Percentiles rank a stretch among this genome's conserved stretches.
Conservation (phyloP, 2,329 filamentous ascomycete genomes). For the Calonectria fujianensis region DNA sequence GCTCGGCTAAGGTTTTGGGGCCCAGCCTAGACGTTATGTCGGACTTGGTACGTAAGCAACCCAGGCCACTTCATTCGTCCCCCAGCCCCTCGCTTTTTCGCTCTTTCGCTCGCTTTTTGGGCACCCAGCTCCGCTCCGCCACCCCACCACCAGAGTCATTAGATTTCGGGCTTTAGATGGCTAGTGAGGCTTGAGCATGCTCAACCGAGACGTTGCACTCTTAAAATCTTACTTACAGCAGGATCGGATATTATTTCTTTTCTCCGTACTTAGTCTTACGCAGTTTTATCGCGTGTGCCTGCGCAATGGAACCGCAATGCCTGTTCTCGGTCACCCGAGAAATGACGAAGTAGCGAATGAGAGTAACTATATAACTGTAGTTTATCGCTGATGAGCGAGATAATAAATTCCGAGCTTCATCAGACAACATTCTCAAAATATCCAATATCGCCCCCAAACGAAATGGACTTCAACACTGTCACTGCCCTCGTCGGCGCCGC, state of each 20-base stretch:
- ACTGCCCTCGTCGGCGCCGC: background rate
- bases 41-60: background rate
- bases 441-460: background rate
- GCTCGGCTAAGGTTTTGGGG: background rate
- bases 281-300: background rate
- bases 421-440: background rate
- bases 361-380: background rate
- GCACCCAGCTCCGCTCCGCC: background rate
- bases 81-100: background rate
- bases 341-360: background rate
- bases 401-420: background rate
- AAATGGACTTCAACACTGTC: background rate
- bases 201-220: background rate
- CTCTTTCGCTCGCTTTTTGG: slow-evolving; percentile 2
- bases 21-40: background rate
- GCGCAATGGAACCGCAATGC: background rate
- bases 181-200: background rate
- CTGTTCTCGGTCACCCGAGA: background rate
- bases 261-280: background rate
- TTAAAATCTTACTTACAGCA: slow-evolving; percentile 4
- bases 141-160: background rate
- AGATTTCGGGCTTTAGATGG: background rate
- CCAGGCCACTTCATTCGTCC: background rate
- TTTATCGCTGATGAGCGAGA: background rate
- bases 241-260: background rate